These are phyloP conservation scores for Russula lepida DNA, from an alignment of 768 basidiomycete species.

Conservation along the genomic window DNA sequence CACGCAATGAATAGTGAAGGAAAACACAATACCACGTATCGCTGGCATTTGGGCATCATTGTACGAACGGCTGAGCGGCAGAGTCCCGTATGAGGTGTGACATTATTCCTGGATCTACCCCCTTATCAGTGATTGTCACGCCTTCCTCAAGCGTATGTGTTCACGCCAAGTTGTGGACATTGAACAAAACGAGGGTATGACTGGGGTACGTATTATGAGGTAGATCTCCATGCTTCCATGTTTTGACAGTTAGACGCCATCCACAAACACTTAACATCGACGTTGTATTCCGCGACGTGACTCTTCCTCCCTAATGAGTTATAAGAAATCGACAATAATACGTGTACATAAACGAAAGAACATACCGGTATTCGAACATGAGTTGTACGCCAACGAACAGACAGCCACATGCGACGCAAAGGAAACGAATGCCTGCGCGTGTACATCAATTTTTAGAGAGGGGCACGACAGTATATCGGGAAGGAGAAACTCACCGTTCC, in stretches of 20 bases:
- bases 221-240: background rate
- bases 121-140: no score
- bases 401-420: slow-evolving; percentile 48
- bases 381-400: slow-evolving; percentile 80
- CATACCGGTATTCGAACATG: slow-evolving; percentile 94
- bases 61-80: no score
- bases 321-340: background rate
- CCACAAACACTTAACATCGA: slow-evolving; percentile 5
- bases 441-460: background rate
- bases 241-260: background rate
- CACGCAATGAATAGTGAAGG: no score
- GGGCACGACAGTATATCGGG: background rate
- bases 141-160: no score
- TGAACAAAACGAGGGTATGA: background rate
- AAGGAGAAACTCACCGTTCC: slow-evolving; percentile 40
- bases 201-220: background rate
- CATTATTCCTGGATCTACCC: no score
- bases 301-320: slow-evolving; percentile 27
- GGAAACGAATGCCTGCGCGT: slow-evolving; percentile 53
- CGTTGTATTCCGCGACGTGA: slow-evolving; percentile 22
- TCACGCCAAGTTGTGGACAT: background rate
- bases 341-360: slow-evolving; percentile 3
- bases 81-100: no score
- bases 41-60: no score
- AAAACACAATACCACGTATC: no score